These are phyloP conservation scores for Pythium brassicae DNA, from an alignment of 352 stramenopile genomes.

Conservation along the genomic window DNA sequence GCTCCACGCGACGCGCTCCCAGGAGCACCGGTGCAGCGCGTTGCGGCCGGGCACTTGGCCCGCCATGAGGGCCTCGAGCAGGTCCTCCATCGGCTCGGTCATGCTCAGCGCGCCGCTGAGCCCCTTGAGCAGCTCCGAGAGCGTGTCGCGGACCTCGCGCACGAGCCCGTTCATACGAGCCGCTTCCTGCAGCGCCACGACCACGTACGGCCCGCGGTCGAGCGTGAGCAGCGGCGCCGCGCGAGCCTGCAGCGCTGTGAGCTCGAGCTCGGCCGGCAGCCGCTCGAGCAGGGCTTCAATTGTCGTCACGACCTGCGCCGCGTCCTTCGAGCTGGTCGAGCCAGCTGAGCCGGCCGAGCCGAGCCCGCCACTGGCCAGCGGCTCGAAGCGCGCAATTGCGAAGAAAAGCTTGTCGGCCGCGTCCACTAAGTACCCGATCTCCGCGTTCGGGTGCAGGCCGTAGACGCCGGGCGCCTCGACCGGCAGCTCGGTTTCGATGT, in stretches of 20 bases:
- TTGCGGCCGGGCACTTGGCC: slow-evolving; percentile 81
- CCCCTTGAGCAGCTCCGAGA: slow-evolving; percentile 73
- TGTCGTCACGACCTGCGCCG: slow-evolving; percentile 28
- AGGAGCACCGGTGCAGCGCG: slow-evolving; percentile 66
- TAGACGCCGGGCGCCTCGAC: slow-evolving; percentile 64
- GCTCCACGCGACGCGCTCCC: slow-evolving; percentile 79
- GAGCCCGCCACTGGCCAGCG: too few relatives aligned
- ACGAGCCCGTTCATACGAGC: slow-evolving; percentile 70
- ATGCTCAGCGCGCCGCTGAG: slow-evolving; percentile 84
- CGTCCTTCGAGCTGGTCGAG: background rate
- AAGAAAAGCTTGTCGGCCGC: slow-evolving; percentile 83
- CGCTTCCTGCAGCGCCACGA: slow-evolving; percentile 81
- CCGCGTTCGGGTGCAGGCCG: slow-evolving; percentile 73
- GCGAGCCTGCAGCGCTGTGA: slow-evolving; percentile 42
- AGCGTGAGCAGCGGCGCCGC: slow-evolving; percentile 50
- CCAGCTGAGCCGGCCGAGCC: too few relatives aligned
- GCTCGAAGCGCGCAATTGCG: slow-evolving; percentile 84
- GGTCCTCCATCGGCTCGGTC: slow-evolving; percentile 88
- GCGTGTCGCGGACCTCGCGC: slow-evolving; percentile 50
- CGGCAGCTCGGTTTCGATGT: slow-evolving; percentile 69
- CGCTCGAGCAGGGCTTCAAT: slow-evolving; percentile 57
- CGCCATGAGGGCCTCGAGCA: slow-evolving; percentile 54
- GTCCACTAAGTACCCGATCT: slow-evolving; percentile 74
- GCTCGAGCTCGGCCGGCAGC: slow-evolving; percentile 56
- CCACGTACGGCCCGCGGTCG: slow-evolving; percentile 73